phyloP scores from a whole-genome alignment of 805 yeast genomes.

The Candida piceae region DNA sequence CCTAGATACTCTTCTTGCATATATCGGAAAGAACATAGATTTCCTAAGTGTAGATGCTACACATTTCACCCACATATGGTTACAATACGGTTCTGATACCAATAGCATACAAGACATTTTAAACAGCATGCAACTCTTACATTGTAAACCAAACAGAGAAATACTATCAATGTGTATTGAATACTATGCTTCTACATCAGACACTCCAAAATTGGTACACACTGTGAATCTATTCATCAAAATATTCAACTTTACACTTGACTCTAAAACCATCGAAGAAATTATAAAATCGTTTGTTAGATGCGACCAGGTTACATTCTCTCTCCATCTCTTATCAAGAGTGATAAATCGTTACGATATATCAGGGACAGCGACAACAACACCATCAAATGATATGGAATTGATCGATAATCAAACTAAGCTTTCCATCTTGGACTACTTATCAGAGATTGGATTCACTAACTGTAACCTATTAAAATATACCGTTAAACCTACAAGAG shows the following conservation, averaged over 20 bases:
- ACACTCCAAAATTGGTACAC: constrained; percentile 6
- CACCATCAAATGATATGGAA: neutral
- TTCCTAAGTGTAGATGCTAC: constrained; percentile 6
- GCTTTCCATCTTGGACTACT: constrained; percentile 10
- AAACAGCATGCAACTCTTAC: constrained; percentile 6
- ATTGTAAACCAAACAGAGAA: constrained; percentile 10
- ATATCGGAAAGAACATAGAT: constrained; percentile 2
- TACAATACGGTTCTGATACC: neutral
- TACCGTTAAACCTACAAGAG: neutral
- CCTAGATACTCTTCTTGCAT: neutral
- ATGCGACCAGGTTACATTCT: constrained; percentile 10
- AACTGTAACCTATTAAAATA: neutral
- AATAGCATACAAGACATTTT: no score
- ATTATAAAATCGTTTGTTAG: constrained; percentile 7
- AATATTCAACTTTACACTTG: constrained; percentile 8
- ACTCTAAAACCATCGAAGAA: constrained; percentile 6
- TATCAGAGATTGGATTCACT: constrained; percentile 1
- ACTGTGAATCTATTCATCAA: constrained; percentile 5
- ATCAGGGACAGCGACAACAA: constrained; percentile 1
- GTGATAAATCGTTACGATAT: constrained; percentile 9
- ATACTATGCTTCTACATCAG: constrained; percentile 3
- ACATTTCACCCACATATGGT: constrained; percentile 9
- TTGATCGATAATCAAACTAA: constrained; percentile 4
- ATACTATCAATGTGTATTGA: constrained; percentile 5
- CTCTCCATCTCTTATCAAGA: no score